Conservation (phyloP, 768 basidiomycete genomes). For the Agaricus subrufescens region DNA sequence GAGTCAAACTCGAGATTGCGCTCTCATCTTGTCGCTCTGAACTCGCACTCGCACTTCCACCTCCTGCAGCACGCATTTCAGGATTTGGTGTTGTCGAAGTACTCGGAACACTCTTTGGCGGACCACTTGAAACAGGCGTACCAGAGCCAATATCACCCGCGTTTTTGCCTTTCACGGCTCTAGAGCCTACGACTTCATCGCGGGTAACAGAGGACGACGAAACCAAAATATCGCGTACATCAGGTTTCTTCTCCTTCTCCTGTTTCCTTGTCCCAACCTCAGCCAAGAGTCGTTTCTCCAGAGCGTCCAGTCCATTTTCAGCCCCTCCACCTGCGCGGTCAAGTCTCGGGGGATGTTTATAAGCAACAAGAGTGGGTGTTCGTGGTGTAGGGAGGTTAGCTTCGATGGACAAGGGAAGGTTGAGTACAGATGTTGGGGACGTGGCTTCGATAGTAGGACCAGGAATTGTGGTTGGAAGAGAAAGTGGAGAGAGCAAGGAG, state of each 20-base stretch:
- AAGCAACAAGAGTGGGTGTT: conserved; percentile 44
- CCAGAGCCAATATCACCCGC: background rate
- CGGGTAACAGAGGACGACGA: background rate
- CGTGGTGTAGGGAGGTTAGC: conserved; percentile 32
- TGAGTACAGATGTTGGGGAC: background rate
- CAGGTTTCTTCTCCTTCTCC: conserved; percentile 23
- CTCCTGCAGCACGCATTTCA: conserved; percentile 23
- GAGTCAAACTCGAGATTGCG: conserved; percentile 51
- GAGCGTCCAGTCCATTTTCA: conserved; percentile 65
- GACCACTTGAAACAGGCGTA: background rate
- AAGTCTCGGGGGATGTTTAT: conserved; percentile 17
- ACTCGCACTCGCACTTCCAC: conserved; percentile 17
- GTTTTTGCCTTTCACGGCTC: background rate
- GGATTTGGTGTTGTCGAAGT: conserved; percentile 23
- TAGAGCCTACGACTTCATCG: background rate
- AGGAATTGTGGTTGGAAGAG: background rate
- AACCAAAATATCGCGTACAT: conserved; percentile 26
- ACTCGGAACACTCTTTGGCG: background rate
- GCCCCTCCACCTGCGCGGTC: conserved; percentile 15
- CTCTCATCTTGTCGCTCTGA: conserved; percentile 40
- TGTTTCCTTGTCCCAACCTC: conserved; percentile 69
- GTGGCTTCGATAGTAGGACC: background rate
- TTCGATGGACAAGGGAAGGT: conserved; percentile 3
- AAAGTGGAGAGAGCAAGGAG: background rate
- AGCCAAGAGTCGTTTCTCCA: conserved; percentile 62